These are phyloP conservation scores for Aspergillus brunneoviolaceus DNA, from an alignment of 2,329 filamentous ascomycete species.

Conservation along the genomic window DNA sequence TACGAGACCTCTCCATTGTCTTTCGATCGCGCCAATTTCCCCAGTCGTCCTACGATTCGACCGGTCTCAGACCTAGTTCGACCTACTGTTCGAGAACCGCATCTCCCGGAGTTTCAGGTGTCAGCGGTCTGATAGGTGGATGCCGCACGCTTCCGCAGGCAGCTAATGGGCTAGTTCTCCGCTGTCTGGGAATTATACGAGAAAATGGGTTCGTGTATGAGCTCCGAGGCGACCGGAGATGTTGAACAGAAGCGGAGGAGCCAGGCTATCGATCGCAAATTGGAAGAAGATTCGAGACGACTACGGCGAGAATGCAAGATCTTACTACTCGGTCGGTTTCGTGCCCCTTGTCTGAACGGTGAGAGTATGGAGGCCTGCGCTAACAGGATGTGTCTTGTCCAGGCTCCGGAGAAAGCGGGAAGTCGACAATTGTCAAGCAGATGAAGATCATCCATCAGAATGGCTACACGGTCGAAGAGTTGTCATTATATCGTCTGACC, in stretches of 20 bases:
- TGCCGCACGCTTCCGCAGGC: slow-evolving; percentile 26
- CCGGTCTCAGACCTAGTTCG: slow-evolving; percentile 3
- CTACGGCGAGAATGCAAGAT: slow-evolving; percentile 99
- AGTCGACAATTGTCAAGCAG: slow-evolving; percentile 99
- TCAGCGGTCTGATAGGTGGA: slow-evolving; percentile 27
- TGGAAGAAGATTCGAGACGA: slow-evolving; percentile 92
- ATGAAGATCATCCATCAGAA: slow-evolving; percentile 99
- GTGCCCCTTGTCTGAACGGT: neutral
- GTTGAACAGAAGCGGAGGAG: slow-evolving; percentile 93
- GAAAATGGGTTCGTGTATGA: slow-evolving; percentile 90
- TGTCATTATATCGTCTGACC: slow-evolving; percentile 89
- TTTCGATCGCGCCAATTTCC: slow-evolving; percentile 10
- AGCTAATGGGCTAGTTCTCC: slow-evolving; percentile 25
- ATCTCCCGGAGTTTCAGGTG: slow-evolving; percentile 13
- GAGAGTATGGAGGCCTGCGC: slow-evolving; percentile 4
- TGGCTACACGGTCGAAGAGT: slow-evolving; percentile 91
- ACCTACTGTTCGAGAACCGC: slow-evolving; percentile 3
- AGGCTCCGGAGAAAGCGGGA: slow-evolving; percentile 98
- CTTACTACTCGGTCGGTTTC: slow-evolving; percentile 71
- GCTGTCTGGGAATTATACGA: slow-evolving; percentile 21
- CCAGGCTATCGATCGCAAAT: slow-evolving; percentile 87
- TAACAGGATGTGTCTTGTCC: slow-evolving; percentile 18
- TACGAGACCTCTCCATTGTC: neutral
- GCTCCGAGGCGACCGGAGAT: slow-evolving; percentile 74
- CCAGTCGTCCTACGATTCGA: neutral